Percentiles rank a stretch among this genome's conserved stretches.
Evolutionary conservation across 176 grass and related monocot species (phyloP).

Genomic region (Oryza longistaminata): DNA sequence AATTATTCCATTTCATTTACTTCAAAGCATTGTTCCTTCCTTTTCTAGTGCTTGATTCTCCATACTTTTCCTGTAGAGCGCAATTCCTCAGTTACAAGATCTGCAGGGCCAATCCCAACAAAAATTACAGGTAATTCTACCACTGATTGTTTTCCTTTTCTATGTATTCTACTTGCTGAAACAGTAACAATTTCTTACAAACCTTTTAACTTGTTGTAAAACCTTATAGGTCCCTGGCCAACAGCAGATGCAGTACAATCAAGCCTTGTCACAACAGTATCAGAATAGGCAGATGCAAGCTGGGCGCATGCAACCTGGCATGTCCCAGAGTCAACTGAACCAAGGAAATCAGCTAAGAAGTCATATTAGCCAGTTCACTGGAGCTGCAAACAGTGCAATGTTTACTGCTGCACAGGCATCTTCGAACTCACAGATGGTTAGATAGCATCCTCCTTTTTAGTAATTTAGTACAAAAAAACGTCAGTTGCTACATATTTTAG

Average conservation of each 20-base stretch:
- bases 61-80: conserved; percentile 54
- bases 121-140: conserved; percentile 71
- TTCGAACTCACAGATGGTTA: conserved; percentile 92
- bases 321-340: conserved; percentile 82
- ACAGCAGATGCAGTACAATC: conserved; percentile 87
- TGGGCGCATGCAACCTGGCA: conserved; percentile 69
- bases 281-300: conserved; percentile 81
- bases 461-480: neutral
- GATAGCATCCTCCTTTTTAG: conserved; percentile 10
- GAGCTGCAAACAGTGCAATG: conserved; percentile 75
- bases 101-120: conserved; percentile 84
- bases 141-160: conserved; percentile 17
- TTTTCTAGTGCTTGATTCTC: conserved; percentile 19
- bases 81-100: conserved; percentile 90
- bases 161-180: conserved; percentile 11
- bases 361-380: conserved; percentile 79
- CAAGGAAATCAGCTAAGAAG: conserved; percentile 86
- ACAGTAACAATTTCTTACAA: neutral
- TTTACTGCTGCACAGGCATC: conserved; percentile 85
- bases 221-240: conserved; percentile 54
- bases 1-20: conserved; percentile 1
- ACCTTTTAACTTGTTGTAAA: conserved; percentile 34
- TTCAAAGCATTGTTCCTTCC: neutral
- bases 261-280: conserved; percentile 81
- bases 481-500: neutral